Base-by-base conservation (phyloP, 164 flowering plant genomes). In the grape (Vitis vinifera) region DNA sequence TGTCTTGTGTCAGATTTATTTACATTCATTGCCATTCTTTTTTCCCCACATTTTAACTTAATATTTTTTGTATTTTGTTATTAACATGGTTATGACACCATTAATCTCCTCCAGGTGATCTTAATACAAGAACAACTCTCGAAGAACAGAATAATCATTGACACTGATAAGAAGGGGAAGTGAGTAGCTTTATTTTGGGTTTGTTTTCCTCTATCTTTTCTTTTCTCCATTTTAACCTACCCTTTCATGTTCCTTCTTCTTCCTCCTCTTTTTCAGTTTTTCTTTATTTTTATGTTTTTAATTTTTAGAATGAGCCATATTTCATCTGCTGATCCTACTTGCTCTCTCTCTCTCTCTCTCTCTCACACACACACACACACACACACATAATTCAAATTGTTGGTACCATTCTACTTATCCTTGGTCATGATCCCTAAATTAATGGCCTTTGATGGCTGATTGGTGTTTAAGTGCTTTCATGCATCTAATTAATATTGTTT, bases 91-190 rank as follows among this genome's bases (percentile, higher is more conserved):
- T 63, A 3, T 55, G 15, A 30, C 17, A 17, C 16, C 64, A 9
- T 61, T 27, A 27, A 60, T 63, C 55, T 44, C 53, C 69, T 90
- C 67, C 82, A 94, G 98, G 99, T 95, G 71, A 72, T 95, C 58
- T 67, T 93, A 55, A 93, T 95, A 50, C 99, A 91, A 79, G 99
- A 95, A 70, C 99, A 95, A 77, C 94, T 95, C 66, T 93, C 98
- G 10, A 91, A 93, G 74, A 95, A 95, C 76, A 84, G 99, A 70
- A 93, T 95, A 51, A 95, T 95, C 58, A 88, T 93, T 72, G 98
- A 88, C 58, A 77, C 85, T 8, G 99, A 95, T 77, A 90, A 83
- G 75, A 95, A 92, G 83, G 87, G 90, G 67, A 84, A 88, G 98
- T 91, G 59, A 81, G 91, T 79, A 30, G 8, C 61, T 59, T 30